These are phyloP conservation scores for Kentomonas sorsogonicus DNA, from an alignment of 208 protist species.

Conservation along the genomic window DNA sequence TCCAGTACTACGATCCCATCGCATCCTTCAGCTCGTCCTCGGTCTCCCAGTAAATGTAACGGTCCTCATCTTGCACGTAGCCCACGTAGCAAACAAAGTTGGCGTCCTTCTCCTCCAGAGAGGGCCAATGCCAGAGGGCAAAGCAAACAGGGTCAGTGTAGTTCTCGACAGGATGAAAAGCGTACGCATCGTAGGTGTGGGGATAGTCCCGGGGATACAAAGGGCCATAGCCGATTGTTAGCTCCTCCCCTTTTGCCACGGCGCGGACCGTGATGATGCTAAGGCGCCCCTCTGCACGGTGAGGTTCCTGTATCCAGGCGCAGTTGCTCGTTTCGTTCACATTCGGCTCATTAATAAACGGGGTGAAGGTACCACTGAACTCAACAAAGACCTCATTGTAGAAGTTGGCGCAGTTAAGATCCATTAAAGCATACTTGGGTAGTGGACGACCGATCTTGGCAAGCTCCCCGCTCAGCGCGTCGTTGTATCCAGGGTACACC, in stretches of 20 bases:
- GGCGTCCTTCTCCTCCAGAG: slow-evolving; percentile 46
- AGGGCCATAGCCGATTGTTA: slow-evolving; percentile 83
- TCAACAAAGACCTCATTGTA: slow-evolving; percentile 83
- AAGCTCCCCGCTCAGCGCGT: slow-evolving; percentile 69
- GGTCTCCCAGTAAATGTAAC: slow-evolving; percentile 39
- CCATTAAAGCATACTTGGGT: slow-evolving; percentile 74
- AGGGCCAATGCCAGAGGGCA: slow-evolving; percentile 70
- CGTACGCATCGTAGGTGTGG: slow-evolving; percentile 76
- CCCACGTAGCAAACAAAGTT: slow-evolving; percentile 51
- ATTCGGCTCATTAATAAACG: slow-evolving; percentile 85
- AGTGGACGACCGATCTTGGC: slow-evolving; percentile 55
- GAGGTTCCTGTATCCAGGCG: slow-evolving; percentile 81
- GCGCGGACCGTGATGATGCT: slow-evolving; percentile 74
- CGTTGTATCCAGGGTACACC: slow-evolving; percentile 77
- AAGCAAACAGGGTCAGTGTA: slow-evolving; percentile 34
- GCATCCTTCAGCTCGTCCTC: no score
- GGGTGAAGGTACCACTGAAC: slow-evolving; percentile 64
- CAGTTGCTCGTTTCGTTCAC: slow-evolving; percentile 77
- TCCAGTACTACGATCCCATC: no score
- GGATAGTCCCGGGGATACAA: slow-evolving; percentile 71
- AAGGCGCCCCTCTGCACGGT: slow-evolving; percentile 46
- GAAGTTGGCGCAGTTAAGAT: slow-evolving; percentile 82
- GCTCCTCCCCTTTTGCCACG: slow-evolving; percentile 64
- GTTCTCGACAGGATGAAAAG: slow-evolving; percentile 49
- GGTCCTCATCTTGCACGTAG: slow-evolving; percentile 28